Base-by-base conservation (phyloP, 371 early-diverging fungal genomes). In the Rhizomucor miehei region DNA sequence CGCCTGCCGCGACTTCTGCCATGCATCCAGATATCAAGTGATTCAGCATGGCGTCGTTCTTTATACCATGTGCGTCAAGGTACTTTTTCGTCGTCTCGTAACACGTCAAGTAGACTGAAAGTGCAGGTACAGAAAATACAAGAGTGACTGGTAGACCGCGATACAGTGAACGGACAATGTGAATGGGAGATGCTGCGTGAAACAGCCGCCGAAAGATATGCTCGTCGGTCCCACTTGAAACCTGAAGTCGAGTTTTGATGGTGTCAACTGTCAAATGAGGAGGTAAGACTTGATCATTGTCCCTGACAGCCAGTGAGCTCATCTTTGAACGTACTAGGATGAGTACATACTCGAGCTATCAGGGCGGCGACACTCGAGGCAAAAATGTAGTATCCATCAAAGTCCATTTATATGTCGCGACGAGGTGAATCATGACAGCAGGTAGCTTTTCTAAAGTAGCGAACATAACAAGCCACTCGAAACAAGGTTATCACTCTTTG, bases 221-320 rank as follows among this genome's bases (percentile, higher is more conserved):
- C 51, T 44, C 14, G 40, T 39, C 17, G 8, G 20, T 49, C 16
- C 51, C 36, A 56, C 64, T 67, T 21, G 68, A 51, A 14, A 71
- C 78, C 55, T 89, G 90, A 45, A 89, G 64, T 3, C 87, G 67
- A 12, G 85, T 88, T 59, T 91, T 91, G 62, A 91, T 66, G n/a
- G 92, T 89, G 62, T 90, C 90, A 57, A 91, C 77, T 52, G 81
- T 13, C 25, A 17, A 23, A 51, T 25, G 10, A 34, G 16, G 52
- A 24, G 16, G 56, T 3, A 23, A 45, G 47, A 36, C 12, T 17
- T 19, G 25, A 37, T 11, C 37, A 16, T 34, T 12, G 24, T 39
- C 24, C 38, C 10, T 16, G 19, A 9, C 8, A 29, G 20, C 21
- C 24, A 35, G 16, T 13, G 20, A 41, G 13, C 16, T n/a, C 19